These are phyloP conservation scores for Luffa acutangula DNA, from an alignment of 306 rosid genomes.

Conservation along the genomic window DNA sequence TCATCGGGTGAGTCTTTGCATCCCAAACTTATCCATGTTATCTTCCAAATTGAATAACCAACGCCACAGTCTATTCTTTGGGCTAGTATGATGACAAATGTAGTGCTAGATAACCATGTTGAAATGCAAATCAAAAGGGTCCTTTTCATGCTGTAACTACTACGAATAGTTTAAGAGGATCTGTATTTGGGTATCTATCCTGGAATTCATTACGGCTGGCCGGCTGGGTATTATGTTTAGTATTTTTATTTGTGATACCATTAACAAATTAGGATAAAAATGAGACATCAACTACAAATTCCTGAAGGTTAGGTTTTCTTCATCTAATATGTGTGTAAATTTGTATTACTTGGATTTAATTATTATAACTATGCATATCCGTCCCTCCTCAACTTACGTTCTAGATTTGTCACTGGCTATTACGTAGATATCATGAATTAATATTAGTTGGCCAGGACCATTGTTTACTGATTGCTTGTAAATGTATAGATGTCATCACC, in stretches of 20 bases:
- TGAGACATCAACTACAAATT: not conserved
- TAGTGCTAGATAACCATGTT: not conserved
- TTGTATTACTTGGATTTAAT: not conserved
- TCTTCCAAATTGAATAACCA: not conserved
- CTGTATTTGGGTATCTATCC: not conserved
- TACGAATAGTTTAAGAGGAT: not conserved
- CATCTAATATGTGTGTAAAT: not conserved
- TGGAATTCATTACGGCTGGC: not conserved
- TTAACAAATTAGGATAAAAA: not conserved
- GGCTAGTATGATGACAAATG: not conserved
- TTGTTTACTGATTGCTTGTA: slow-evolving; percentile 13
- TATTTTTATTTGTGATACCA: not conserved
- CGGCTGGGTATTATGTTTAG: not conserved
- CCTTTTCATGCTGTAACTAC: not conserved
- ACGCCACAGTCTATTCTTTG: not conserved
- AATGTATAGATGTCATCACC: slow-evolving; percentile 65
- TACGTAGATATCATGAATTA: not conserved
- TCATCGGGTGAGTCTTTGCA: slow-evolving; percentile 41
- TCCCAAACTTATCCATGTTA: not conserved
- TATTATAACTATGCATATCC: not conserved
- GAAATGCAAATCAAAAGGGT: not conserved
- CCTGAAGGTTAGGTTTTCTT: not conserved
- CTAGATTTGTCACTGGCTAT: not conserved
- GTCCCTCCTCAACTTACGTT: not conserved
- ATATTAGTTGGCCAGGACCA: not conserved